phyloP scores from a whole-genome alignment of 1,139 yeast species.

The Diutina mesorugosa region DNA sequence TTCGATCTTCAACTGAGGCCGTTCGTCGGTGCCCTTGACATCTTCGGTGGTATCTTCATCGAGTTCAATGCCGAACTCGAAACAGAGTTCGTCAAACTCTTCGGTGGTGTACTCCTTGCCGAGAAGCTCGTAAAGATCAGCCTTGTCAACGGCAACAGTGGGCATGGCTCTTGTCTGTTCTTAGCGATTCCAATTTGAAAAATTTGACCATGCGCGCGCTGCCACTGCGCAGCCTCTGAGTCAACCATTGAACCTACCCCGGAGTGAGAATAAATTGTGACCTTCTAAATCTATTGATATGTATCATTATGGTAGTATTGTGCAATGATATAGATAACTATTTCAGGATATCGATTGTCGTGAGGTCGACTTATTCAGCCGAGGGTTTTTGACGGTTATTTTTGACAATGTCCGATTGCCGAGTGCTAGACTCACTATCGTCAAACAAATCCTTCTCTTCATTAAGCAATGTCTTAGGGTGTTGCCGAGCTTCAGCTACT shows the following conservation, averaged over 20 bases:
- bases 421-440: neutral
- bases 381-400: neutral
- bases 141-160: conserved; percentile 89
- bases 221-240: neutral
- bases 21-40: conserved; percentile 54
- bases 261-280: neutral
- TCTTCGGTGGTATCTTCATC: conserved; percentile 92
- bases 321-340: neutral
- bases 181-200: neutral
- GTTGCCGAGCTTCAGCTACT: neutral
- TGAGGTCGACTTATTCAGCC: neutral
- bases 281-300: neutral
- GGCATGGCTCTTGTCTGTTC: conserved; percentile 48
- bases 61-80: conserved; percentile 92
- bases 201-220: neutral
- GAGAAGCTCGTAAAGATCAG: conserved; percentile 71
- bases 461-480: neutral
- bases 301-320: neutral
- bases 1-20: conserved; percentile 94
- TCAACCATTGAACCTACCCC: neutral
- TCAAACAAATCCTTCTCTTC: neutral
- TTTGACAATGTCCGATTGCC: neutral
- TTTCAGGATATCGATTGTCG: neutral
- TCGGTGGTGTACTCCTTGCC: conserved; percentile 76
- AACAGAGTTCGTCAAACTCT: conserved; percentile 94